phyloP scores from a whole-genome alignment of 2,329 filamentous ascomycete genomes.

The Aspergillus sclerotialis region DNA sequence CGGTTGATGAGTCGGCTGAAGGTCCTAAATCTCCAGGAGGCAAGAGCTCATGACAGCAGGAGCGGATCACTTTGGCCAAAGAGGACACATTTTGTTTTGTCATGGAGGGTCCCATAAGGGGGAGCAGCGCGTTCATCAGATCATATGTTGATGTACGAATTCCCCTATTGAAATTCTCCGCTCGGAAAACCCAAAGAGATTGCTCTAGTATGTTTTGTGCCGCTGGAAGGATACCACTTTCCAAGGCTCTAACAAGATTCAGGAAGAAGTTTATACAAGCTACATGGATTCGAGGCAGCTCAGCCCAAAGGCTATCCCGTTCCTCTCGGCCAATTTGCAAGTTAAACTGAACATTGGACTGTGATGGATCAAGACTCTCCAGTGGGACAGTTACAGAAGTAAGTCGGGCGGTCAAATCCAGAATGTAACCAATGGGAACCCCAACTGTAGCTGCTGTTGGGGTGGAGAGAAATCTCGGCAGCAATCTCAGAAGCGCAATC shows the following conservation, averaged over 20 bases:
- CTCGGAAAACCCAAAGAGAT: slow-evolving; percentile 60
- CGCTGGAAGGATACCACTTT: slow-evolving; percentile 51
- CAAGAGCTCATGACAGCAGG: slow-evolving; percentile 70
- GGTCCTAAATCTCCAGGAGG: slow-evolving; percentile 31
- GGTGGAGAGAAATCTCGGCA: slow-evolving; percentile 57
- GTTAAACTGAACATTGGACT: slow-evolving; percentile 54
- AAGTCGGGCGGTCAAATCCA: slow-evolving; percentile 65
- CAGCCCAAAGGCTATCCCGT: slow-evolving; percentile 67
- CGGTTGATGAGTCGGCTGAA: slow-evolving; percentile 24
- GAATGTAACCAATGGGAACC: slow-evolving; percentile 59
- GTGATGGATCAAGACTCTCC: slow-evolving; percentile 16
- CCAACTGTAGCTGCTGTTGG: slow-evolving; percentile 60
- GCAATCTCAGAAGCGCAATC: slow-evolving; percentile 55
- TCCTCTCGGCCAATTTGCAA: slow-evolving; percentile 71
- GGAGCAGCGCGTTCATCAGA: slow-evolving; percentile 52
- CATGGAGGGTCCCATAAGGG: slow-evolving; percentile 58
- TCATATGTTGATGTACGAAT: slow-evolving; percentile 58
- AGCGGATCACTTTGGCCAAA: slow-evolving; percentile 55
- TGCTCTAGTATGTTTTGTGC: slow-evolving; percentile 64
- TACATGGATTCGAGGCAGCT: slow-evolving; percentile 67
- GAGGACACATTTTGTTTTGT: slow-evolving; percentile 59
- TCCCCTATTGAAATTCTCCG: slow-evolving; percentile 42
- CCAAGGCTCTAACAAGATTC: slow-evolving; percentile 52
- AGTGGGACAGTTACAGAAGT: slow-evolving; percentile 56
- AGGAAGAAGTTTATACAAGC: slow-evolving; percentile 60